Percentiles rank a stretch among this genome's conserved stretches.
Evolutionary conservation across 441 rosid species (phyloP).

Genomic region (Erodium trifolium): DNA sequence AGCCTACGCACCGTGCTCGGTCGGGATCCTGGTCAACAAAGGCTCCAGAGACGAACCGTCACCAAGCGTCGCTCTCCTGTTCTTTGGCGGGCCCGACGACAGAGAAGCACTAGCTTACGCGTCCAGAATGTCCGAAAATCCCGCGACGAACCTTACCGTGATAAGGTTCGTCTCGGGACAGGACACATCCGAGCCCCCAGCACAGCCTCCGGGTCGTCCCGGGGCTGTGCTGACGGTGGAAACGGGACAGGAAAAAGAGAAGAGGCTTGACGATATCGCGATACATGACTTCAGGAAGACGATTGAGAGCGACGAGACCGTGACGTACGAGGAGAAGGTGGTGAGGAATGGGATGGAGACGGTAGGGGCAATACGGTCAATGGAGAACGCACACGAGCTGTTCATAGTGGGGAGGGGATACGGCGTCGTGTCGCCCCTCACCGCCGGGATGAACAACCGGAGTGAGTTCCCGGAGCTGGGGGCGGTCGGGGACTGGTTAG

Average conservation of each 20-base stretch:
- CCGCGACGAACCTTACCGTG: slow-evolving; percentile 51
- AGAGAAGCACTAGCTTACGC: slow-evolving; percentile 80
- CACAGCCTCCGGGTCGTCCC: too few relatives aligned
- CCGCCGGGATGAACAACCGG: slow-evolving; percentile 90
- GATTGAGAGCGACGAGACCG: slow-evolving; percentile 34
- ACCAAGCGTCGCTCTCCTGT: slow-evolving; percentile 59
- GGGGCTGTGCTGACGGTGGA: too few relatives aligned
- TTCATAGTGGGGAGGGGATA: slow-evolving; percentile 92
- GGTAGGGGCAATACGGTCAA: slow-evolving; percentile 56
- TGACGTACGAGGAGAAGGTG: slow-evolving; percentile 38
- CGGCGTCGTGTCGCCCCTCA: slow-evolving; percentile 60
- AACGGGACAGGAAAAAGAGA: slow-evolving; percentile 29
- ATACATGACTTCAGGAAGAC: slow-evolving; percentile 42
- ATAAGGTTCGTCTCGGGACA: slow-evolving; percentile 47
- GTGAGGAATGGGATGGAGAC: slow-evolving; percentile 83
- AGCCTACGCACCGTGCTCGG: slow-evolving; percentile 69
- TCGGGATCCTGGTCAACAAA: slow-evolving; percentile 83
- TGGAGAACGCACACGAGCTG: slow-evolving; percentile 63
- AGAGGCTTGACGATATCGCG: slow-evolving; percentile 46
- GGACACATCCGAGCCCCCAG: slow-evolving; percentile 22
- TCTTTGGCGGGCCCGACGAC: slow-evolving; percentile 86
- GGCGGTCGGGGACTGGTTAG: slow-evolving; percentile 83
- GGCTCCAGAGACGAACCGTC: slow-evolving; percentile 59
- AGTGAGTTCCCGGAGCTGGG: slow-evolving; percentile 98
- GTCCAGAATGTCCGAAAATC: slow-evolving; percentile 73